A percentile compares a stretch with the other conserved stretches of the same genome.
These are phyloP conservation scores for Nothomitra cinnamomea DNA, from an alignment of 2,329 filamentous ascomycete genomes.

Conservation along the genomic window DNA sequence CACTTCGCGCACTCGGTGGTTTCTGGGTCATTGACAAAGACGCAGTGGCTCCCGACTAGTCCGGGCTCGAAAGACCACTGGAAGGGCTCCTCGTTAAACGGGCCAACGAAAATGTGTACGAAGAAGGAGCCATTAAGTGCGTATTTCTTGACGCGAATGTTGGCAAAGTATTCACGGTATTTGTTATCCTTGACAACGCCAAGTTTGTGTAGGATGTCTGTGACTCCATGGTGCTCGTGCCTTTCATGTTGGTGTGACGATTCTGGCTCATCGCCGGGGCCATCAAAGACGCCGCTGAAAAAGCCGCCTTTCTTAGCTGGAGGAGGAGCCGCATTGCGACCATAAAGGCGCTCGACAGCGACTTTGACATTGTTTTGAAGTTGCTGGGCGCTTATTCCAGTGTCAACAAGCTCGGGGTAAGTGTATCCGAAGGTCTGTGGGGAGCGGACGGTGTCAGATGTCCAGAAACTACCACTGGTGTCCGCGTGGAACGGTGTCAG, in stretches of 20 bases:
- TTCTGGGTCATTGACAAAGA: slow-evolving; percentile 19
- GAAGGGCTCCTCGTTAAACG: slow-evolving; percentile 11
- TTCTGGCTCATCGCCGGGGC: slow-evolving; percentile 1
- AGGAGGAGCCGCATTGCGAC: slow-evolving; percentile 19
- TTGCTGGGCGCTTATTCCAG: slow-evolving; percentile 21
- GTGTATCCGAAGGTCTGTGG: slow-evolving; percentile 52
- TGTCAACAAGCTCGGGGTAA: slow-evolving; percentile 46
- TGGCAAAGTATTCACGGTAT: slow-evolving; percentile 51
- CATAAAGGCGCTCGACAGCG: slow-evolving; percentile 45
- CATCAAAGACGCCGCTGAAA: not conserved
- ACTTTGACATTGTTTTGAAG: slow-evolving; percentile 26
- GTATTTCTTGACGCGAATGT: slow-evolving; percentile 43
- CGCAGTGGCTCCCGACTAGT: slow-evolving; percentile 16
- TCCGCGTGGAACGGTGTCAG: slow-evolving; percentile 51
- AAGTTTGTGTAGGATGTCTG: slow-evolving; percentile 15
- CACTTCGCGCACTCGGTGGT: slow-evolving; percentile 5
- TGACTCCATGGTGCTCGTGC: not conserved
- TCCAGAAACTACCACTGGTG: slow-evolving; percentile 46
- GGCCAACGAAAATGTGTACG: slow-evolving; percentile 52
- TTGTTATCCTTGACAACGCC: slow-evolving; percentile 23
- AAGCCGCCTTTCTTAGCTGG: not conserved
- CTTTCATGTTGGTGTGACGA: not conserved
- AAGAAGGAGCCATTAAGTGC: slow-evolving; percentile 44
- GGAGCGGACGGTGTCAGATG: slow-evolving; percentile 41
- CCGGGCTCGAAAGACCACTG: slow-evolving; percentile 16